Conservation (phyloP, 495 filamentous ascomycete species). For the Pyronema domesticum region DNA sequence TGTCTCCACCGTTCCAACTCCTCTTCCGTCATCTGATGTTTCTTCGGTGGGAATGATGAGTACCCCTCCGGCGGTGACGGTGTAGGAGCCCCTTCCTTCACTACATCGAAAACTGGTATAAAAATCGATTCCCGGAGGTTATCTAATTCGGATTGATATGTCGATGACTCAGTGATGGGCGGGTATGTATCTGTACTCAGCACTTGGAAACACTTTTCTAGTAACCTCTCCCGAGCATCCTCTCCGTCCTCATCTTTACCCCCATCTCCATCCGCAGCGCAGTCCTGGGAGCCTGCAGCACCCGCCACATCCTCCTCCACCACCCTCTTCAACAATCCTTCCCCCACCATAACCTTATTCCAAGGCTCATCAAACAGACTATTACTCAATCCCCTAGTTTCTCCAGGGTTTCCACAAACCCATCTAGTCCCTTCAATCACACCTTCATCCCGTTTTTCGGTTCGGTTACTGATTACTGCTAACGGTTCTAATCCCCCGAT, state of each 20-base stretch:
- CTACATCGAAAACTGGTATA: conserved; percentile 38
- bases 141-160: conserved; percentile 52
- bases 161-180: conserved; percentile 29
- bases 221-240: conserved; percentile 25
- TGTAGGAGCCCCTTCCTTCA: conserved; percentile 7
- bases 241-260: conserved; percentile 1
- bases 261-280: conserved; percentile 36
- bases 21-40: conserved; percentile 7
- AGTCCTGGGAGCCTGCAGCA: too few species aligned
- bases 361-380: conserved; percentile 59
- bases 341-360: conserved; percentile 58
- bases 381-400: conserved; percentile 72
- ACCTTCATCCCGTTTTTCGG: conserved; percentile 37
- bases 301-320: conserved; percentile 30
- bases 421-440: conserved; percentile 35
- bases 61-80: conserved; percentile 17
- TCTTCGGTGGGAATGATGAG: too few species aligned
- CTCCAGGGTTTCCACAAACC: conserved; percentile 44
- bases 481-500: conserved; percentile 39
- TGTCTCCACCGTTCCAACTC: conserved; percentile 19
- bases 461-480: conserved; percentile 80
- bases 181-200: conserved; percentile 61
- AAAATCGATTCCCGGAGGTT: conserved; percentile 66
- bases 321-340: conserved; percentile 29
- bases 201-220: conserved; percentile 50